These are phyloP conservation scores for Aristolochia californica DNA, from an alignment of 164 flowering plant genomes.

Conservation along the genomic window DNA sequence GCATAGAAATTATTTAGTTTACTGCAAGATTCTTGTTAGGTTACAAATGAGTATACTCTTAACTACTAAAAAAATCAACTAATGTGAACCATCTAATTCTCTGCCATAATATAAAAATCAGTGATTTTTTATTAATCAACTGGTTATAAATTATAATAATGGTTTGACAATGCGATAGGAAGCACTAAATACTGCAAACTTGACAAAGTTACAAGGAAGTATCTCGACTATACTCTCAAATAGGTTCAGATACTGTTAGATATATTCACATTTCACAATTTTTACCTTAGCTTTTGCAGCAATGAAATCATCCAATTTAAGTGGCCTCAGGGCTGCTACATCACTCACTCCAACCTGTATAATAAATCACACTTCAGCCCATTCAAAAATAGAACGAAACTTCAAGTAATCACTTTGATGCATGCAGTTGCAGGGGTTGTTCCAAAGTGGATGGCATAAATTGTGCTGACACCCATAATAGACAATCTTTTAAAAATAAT, in stretches of 20 bases:
- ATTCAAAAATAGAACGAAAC: not conserved
- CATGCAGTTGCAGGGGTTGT: not conserved
- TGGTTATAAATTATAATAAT: not conserved
- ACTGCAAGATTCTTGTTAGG: no score
- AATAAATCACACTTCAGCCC: not conserved
- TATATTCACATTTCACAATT: not conserved
- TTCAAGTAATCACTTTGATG: not conserved
- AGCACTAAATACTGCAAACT: not conserved
- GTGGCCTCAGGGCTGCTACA: conserved; percentile 39
- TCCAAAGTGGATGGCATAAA: not conserved
- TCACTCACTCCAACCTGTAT: conserved; percentile 30
- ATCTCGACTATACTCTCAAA: not conserved
- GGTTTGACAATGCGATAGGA: no score
- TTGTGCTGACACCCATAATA: not conserved
- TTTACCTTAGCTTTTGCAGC: conserved; percentile 83
- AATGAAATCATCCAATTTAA: conserved; percentile 68
- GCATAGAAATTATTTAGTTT: no score
- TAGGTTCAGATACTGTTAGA: not conserved
- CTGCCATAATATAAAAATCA: not conserved
- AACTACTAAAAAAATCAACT: no score
- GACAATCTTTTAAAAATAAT: not conserved
- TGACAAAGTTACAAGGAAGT: not conserved
- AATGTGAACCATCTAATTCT: no score
- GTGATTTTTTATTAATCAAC: no score
- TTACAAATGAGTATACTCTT: no score